Base-by-base conservation (phyloP, 176 grass and related monocot species). In the Triticum turgidum region DNA sequence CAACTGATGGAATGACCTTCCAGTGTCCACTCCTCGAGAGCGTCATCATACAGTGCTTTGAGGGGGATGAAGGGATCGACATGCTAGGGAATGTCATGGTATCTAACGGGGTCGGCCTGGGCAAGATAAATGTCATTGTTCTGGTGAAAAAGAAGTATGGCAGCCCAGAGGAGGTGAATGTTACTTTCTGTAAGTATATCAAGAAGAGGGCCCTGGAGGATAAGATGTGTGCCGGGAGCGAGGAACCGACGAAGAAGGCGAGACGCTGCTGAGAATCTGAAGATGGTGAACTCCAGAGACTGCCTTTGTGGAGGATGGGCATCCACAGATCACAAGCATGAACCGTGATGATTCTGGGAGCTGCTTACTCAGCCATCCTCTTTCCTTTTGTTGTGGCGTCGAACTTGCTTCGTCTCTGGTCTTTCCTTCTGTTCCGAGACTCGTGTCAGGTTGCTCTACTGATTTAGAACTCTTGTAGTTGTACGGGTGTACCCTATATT, bases 1-100 rank as follows among this genome's bases (percentile, higher is more conserved):
- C 80, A 44, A 68, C 44, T 5, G 44, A 32, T 82, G 79, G 61
- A 58, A 87, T 76, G 61, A 24, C 11, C 7, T 82, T 87, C 32
- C 17, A 35, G 8, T 76, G 79, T 2, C 86, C 62, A 34, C 22
- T 54, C 5, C 80, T 88, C 59, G 45, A 88, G 22, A 87, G 6
- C 1, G 24, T 83, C 3, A 11, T 2, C 42, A 88, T 83, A 67
- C 33, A 68, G 33, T 77, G 86, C 65, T 76, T 44, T 4, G 29
- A 82, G 70, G 44, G 14, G 1, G 79, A 68, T 17, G 61, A 30
- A n/a, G 18, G 65, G 67, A 69, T 83, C 1, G 22, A 69, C 21
- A 59, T 47, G 18, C 21, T 82, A 17, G 80, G 22, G 64, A 82
- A 24, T 44, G 25, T 37, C 35, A 34, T 32, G 44, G 47, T 47